phyloP scores from a whole-genome alignment of 345 rosid species.

The Lepidium africanum region DNA sequence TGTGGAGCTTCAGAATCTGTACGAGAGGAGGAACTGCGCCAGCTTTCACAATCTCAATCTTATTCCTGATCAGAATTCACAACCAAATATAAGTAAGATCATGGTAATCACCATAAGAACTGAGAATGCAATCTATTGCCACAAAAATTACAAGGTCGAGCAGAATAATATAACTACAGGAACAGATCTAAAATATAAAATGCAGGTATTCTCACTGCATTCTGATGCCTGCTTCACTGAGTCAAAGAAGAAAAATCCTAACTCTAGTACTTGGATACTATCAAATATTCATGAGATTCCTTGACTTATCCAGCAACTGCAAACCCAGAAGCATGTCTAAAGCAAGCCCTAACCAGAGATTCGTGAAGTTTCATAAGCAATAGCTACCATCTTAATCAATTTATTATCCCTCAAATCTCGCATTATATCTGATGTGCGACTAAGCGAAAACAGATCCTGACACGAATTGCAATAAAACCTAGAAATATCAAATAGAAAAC shows the following conservation, averaged over 20 bases:
- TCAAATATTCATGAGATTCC: neutral
- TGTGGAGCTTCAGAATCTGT: slow-evolving; percentile 52
- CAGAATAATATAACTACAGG: neutral
- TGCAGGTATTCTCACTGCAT: neutral
- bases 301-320: neutral
- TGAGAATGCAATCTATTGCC: neutral
- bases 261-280: neutral
- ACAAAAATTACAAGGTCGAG: neutral
- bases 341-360: neutral
- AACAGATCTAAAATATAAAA: neutral
- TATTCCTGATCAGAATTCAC: slow-evolving; percentile 46
- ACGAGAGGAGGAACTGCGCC: slow-evolving; percentile 69
- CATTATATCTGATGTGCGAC: neutral
- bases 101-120: neutral
- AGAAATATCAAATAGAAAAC: neutral
- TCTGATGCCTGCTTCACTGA: neutral
- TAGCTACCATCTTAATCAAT: neutral
- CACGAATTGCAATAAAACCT: neutral
- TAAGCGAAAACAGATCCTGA: neutral
- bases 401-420: neutral
- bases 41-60: slow-evolving; percentile 56
- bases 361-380: neutral
- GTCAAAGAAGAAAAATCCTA: neutral
- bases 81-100: neutral
- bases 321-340: neutral